Base-by-base conservation (phyloP, 2,329 filamentous ascomycete species). In the Myriosclerotinia curreyana region DNA sequence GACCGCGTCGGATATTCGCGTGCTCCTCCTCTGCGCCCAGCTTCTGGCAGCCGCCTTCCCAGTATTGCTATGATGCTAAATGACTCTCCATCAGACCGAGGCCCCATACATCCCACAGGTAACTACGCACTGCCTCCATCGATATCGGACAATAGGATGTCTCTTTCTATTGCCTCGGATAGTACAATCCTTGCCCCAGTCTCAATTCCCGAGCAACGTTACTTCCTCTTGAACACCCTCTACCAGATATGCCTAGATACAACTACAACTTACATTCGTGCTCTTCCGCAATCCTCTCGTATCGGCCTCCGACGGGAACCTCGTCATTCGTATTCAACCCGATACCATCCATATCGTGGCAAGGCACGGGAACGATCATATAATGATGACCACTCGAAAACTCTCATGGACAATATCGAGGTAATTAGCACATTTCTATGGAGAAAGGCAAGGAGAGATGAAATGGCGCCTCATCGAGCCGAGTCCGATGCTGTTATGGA, bases 331-430 rank as follows among this genome's bases (percentile, higher is more conserved):
- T 49, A 62, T 25, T 51, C 48, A 20, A 22, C 12, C 15, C 50
- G 40, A 9, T 28, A 36, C 20, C 42, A 61, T 34, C 67, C 50
- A 42, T 65, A 66, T 52, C 65, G 65, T 34, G 64, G 65, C 4
- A 65, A 62, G 40, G n/a, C 17, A 31, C 55, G 25, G 25, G 44
- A 63, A 42, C 48, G 42, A 17, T 46, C 28, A 28, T 58, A 63
- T 15, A 58, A 63, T 20, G 61, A 63, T 8, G 60, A 49, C 31
- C 28, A 40, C 8, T 49, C 42, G 5, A 53, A 52, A 14, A 68
- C 64, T 3, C 60, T 70, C 11, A 71, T 71, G 68, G 70, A 70
- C 51, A 70, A 71, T 40, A 69, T 71, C 38, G 65, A 66, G 14
- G 28, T 22, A 7, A 70, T 71, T 44, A 63, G 62, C 40, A 70